Percentiles rank a stretch among this genome's conserved stretches.
These are phyloP conservation scores for Leptodermis oblonga DNA, from an alignment of 257 asterid species.

Conservation along the genomic window DNA sequence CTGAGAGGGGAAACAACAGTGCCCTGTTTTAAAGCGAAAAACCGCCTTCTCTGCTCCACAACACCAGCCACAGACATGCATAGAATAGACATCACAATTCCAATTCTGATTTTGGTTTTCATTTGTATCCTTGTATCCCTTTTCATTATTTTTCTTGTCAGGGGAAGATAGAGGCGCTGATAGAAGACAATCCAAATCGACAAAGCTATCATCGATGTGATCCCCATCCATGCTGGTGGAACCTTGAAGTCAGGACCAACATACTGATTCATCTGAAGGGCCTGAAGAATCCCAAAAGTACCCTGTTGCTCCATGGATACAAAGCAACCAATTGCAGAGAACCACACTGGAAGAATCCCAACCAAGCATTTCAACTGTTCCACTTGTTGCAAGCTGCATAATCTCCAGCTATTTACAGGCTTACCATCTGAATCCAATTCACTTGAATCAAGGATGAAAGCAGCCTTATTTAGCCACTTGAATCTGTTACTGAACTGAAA, in stretches of 20 bases:
- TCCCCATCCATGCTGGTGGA: constrained; percentile 85
- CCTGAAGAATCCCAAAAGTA: constrained; percentile 64
- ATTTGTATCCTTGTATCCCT: constrained; percentile 36
- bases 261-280: constrained; percentile 49
- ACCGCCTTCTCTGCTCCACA: constrained; percentile 44
- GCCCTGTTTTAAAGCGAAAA: constrained; percentile 26
- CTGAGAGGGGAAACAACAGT: constrained; percentile 51
- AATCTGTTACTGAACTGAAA: constrained; percentile 21
- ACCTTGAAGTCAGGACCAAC: constrained; percentile 45
- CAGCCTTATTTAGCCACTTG: constrained; percentile 55
- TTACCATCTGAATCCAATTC: constrained; percentile 43
- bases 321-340: constrained; percentile 59
- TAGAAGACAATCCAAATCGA: constrained; percentile 66
- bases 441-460: constrained; percentile 31
- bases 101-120: constrained; percentile 37
- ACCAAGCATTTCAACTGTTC: constrained; percentile 50
- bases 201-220: constrained; percentile 66
- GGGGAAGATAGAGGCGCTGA: constrained; percentile 45
- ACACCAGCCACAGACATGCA: constrained; percentile 63
- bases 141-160: constrained; percentile 28
- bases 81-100: constrained; percentile 50
- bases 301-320: constrained; percentile 64
- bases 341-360: constrained; percentile 64
- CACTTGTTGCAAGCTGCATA: constrained; percentile 64
- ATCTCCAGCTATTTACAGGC: constrained; percentile 44